Conservation (phyloP, 23 red algal genomes). For the Gracilaria domingensis region DNA sequence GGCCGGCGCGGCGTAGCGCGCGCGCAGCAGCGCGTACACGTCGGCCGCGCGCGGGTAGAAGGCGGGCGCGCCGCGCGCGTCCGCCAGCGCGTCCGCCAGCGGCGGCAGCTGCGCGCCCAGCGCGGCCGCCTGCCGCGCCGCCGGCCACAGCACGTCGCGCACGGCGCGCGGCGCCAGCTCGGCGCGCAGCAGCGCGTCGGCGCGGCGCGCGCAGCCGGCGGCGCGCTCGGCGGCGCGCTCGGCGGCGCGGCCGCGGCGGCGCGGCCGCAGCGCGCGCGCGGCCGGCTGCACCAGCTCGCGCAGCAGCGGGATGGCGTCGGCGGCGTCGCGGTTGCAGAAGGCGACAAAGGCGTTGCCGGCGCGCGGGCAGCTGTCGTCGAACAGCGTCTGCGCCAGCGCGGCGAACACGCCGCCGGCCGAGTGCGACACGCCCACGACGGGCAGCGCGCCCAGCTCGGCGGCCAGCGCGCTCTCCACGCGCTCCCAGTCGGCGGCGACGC, state of each 20-base stretch:
- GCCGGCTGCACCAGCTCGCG: conserved; percentile 16
- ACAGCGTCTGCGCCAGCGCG: conserved; percentile 61
- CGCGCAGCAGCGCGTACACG: conserved; percentile 3
- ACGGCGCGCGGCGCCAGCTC: conserved; percentile 33
- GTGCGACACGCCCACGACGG: conserved; percentile 87
- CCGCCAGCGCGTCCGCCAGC: not conserved
- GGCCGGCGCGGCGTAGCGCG: conserved; percentile 36
- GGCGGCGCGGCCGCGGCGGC: too few species aligned
- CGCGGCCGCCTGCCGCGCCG: conserved; percentile 2
- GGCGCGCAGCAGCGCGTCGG: conserved; percentile 18
- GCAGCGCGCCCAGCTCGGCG: conserved; percentile 72
- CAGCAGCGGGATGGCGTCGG: conserved; percentile 73
- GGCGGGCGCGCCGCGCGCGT: not conserved
- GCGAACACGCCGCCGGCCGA: conserved; percentile 76
- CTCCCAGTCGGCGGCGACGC: conserved; percentile 50
- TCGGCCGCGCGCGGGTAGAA: conserved; percentile 52
- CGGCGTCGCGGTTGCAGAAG: conserved; percentile 58
- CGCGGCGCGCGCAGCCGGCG: not conserved
- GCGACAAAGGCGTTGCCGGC: conserved; percentile 73
- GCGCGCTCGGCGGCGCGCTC: not conserved
- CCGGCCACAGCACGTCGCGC: conserved; percentile 27
- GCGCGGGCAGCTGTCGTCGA: conserved; percentile 50
- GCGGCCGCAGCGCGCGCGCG: not conserved
- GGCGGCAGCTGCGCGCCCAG: conserved; percentile 38
- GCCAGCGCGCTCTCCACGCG: conserved; percentile 65